Evolutionary conservation across 2,329 filamentous ascomycete genomes (phyloP).

Genomic region (Nigrograna mackinnonii): DNA sequence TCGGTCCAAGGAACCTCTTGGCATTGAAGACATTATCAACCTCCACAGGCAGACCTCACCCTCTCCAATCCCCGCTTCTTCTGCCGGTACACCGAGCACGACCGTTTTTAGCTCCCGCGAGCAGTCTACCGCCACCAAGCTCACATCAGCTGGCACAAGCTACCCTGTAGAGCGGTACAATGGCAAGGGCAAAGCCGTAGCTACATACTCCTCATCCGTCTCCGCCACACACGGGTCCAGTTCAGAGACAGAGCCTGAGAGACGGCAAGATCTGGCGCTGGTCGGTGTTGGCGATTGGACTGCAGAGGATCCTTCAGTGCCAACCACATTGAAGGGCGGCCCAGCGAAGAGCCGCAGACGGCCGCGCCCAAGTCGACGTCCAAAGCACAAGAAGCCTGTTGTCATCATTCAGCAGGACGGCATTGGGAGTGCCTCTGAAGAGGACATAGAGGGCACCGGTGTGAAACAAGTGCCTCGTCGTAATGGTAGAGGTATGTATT

Average conservation of each 20-base stretch:
- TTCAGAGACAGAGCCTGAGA: slow-evolving; percentile 20
- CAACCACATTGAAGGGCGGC: slow-evolving; percentile 15
- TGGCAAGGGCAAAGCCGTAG: slow-evolving; percentile 16
- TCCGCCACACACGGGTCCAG: slow-evolving; percentile 29
- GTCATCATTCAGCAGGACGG: slow-evolving; percentile 18
- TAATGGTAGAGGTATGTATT: slow-evolving; percentile 14
- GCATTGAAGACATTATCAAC: slow-evolving; percentile 18
- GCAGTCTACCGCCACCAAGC: slow-evolving; percentile 25
- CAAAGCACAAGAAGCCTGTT: slow-evolving; percentile 22
- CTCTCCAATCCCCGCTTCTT: slow-evolving; percentile 5
- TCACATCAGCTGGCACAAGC: slow-evolving; percentile 28
- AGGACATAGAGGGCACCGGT: slow-evolving; percentile 3
- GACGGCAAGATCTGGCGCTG: slow-evolving; percentile 9
- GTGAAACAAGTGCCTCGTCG: slow-evolving; percentile 6
- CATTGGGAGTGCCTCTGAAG: slow-evolving; percentile 6
- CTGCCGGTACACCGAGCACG: slow-evolving; percentile 10
- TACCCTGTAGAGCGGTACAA: slow-evolving; percentile 13
- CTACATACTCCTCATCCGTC: slow-evolving; percentile 21
- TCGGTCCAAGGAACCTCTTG: slow-evolving; percentile 11
- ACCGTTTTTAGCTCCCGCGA: slow-evolving; percentile 19
- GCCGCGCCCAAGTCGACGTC: slow-evolving; percentile 3
- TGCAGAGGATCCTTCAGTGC: slow-evolving; percentile 5
- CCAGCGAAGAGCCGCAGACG: slow-evolving; percentile 14
- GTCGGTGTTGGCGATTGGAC: slow-evolving; percentile 23
- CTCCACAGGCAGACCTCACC: slow-evolving; percentile 13